These are phyloP conservation scores for Saturnispora gosingensis DNA, from an alignment of 805 yeast species.

Conservation along the genomic window DNA sequence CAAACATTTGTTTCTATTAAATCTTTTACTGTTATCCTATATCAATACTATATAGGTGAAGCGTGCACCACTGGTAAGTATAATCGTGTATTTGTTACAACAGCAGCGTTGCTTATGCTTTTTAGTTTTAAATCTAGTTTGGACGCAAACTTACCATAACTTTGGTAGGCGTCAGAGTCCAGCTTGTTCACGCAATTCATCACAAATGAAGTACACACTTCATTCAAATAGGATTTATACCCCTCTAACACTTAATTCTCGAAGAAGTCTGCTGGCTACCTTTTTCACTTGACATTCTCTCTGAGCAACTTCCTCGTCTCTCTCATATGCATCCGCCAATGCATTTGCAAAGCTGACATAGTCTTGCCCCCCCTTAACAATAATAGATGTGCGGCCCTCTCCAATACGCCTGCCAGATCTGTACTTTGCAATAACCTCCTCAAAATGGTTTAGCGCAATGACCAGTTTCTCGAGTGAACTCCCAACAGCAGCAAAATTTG, in stretches of 20 bases:
- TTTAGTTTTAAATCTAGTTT: too few relatives aligned
- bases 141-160: too few relatives aligned
- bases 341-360: neutral
- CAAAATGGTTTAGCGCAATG: neutral
- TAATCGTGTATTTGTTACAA: too few relatives aligned
- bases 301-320: neutral
- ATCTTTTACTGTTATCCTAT: too few relatives aligned
- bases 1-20: too few relatives aligned
- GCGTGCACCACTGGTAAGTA: too few relatives aligned
- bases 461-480: neutral
- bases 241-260: neutral
- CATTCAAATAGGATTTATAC: neutral
- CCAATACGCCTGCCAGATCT: neutral
- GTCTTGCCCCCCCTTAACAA: neutral
- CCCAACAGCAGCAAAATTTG: neutral
- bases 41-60: too few relatives aligned
- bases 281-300: neutral
- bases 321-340: neutral
- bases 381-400: neutral
- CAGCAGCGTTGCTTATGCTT: too few relatives aligned
- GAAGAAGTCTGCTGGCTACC: neutral
- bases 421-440: neutral
- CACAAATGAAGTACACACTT: neutral
- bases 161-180: too few relatives aligned
- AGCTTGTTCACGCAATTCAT: too few relatives aligned